Conservation (phyloP, 345 rosid species). For the Bretschneidera sinensis region DNA sequence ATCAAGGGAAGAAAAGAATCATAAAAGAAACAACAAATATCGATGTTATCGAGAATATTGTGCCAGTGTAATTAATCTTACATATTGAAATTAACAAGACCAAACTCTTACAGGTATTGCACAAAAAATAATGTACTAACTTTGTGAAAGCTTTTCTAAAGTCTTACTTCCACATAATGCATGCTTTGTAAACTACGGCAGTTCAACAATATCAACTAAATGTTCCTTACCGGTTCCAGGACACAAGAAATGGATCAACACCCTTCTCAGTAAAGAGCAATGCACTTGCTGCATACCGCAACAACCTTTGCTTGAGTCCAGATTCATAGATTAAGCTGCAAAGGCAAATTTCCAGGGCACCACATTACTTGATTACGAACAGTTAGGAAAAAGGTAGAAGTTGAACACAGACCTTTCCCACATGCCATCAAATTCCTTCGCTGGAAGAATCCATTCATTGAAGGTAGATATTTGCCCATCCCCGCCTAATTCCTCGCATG, state of each 20-base stretch:
- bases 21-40: neutral
- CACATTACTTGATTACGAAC: conserved; percentile 6
- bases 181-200: neutral
- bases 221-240: conserved; percentile 83
- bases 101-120: too few species aligned
- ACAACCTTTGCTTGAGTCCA: conserved; percentile 84
- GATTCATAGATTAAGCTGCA: conserved; percentile 91
- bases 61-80: neutral
- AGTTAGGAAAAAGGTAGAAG: neutral
- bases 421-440: conserved; percentile 96
- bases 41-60: too few species aligned
- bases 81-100: too few species aligned
- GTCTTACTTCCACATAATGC: neutral
- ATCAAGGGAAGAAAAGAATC: neutral
- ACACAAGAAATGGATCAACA: conserved; percentile 78
- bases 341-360: too few species aligned
- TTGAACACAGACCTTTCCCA: conserved; percentile 82
- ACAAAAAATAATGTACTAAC: too few species aligned
- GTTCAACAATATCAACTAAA: neutral
- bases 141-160: neutral
- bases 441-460: conserved; percentile 96
- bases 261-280: conserved; percentile 88
- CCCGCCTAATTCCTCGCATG: conserved; percentile 71
- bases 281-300: conserved; percentile 90
- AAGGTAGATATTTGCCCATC: conserved; percentile 90